Conservation (phyloP, 2,329 filamentous ascomycete species). For the Exophiala sideris region DNA sequence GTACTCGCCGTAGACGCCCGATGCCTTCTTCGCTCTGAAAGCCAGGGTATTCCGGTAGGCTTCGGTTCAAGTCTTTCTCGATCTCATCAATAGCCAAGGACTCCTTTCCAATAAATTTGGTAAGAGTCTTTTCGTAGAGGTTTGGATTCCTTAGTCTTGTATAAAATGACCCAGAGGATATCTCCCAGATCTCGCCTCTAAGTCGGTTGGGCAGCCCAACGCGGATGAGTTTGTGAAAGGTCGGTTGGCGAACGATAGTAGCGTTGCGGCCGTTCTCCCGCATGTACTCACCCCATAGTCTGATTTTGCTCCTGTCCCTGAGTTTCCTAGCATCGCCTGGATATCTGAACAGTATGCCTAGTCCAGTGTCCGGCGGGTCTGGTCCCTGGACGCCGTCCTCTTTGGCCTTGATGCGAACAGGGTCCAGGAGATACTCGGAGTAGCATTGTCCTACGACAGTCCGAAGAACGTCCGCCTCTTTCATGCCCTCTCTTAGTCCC, state of each 20-base stretch:
- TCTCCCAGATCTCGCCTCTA: constrained; percentile 92
- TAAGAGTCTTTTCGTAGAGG: constrained; percentile 77
- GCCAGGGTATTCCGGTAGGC: constrained; percentile 92
- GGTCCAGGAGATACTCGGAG: constrained; percentile 71
- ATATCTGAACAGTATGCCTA: constrained; percentile 90
- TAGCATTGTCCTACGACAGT: constrained; percentile 81
- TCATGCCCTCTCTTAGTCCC: constrained; percentile 79
- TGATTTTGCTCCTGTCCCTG: constrained; percentile 93
- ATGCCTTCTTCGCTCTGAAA: constrained; percentile 97
- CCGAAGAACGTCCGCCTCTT: constrained; percentile 80
- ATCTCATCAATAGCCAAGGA: constrained; percentile 98
- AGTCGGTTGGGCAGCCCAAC: constrained; percentile 92
- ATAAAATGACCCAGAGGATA: constrained; percentile 87
- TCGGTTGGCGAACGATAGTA: constrained; percentile 89
- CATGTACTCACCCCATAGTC: constrained; percentile 94
- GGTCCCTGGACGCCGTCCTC: constrained; percentile 41
- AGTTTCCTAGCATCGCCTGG: constrained; percentile 93
- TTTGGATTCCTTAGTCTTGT: constrained; percentile 81
- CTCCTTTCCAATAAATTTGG: constrained; percentile 77
- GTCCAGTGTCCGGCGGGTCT: constrained; percentile 80
- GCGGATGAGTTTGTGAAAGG: constrained; percentile 94
- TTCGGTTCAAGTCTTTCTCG: constrained; percentile 95
- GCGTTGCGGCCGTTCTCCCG: constrained; percentile 91
- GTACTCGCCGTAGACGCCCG: constrained; percentile 77
- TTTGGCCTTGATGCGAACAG: constrained; percentile 55